Conservation (phyloP, 306 rosid species). For the Quercus agrifolia region DNA sequence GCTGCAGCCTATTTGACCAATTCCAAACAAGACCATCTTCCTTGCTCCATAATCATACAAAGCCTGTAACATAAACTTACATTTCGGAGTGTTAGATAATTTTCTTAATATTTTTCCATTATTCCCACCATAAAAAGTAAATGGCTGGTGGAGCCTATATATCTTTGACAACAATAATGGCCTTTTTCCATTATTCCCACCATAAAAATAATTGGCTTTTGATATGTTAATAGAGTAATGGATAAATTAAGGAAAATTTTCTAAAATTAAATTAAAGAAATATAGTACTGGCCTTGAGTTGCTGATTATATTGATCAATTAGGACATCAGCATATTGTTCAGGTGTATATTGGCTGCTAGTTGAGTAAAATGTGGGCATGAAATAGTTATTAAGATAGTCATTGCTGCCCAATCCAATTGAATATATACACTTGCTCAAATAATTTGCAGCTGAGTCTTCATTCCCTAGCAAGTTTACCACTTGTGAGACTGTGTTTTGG, state of each 20-base stretch:
- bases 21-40: constrained; percentile 74
- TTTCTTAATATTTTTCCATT: too few species aligned
- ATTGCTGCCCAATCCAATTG: constrained; percentile 90
- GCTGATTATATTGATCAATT: constrained; percentile 55
- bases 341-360: constrained; percentile 60
- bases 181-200: too few species aligned
- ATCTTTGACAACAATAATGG: too few species aligned
- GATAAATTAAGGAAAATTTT: not conserved
- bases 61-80: constrained; percentile 28
- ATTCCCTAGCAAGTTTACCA: constrained; percentile 57
- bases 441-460: constrained; percentile 57
- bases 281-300: constrained; percentile 44
- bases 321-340: constrained; percentile 68
- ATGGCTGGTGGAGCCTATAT: too few species aligned
- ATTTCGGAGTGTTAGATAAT: too few species aligned
- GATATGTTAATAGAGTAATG: too few species aligned
- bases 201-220: too few species aligned
- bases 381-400: constrained; percentile 97
- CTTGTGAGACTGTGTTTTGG: constrained; percentile 62
- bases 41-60: constrained; percentile 85
- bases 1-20: constrained; percentile 93
- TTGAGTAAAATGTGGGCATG: constrained; percentile 69
- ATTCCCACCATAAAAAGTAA: too few species aligned
- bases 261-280: not conserved
- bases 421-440: constrained; percentile 71